Base-by-base conservation (phyloP, 495 filamentous ascomycete genomes). In the Trichoderma erinaceum region DNA sequence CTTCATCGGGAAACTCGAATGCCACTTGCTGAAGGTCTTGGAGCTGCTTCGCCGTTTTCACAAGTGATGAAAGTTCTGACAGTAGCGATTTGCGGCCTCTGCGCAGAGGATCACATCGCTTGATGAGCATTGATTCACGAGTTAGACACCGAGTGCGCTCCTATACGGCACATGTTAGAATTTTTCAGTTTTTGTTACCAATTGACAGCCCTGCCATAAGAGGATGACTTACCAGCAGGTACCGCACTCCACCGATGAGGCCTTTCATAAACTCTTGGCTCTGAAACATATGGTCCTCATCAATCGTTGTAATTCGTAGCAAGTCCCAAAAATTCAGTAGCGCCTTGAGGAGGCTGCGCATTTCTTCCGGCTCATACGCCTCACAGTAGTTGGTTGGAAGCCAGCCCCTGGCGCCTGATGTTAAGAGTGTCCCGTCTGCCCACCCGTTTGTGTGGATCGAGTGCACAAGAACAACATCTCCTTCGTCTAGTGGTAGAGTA, bases 371-470 rank as follows among this genome's bases (percentile, higher is more conserved):
- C 70, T 97, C 91, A 75, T 97, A 99, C 13, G 91, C 85, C 75
- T 97, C 92, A 81, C 96, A 99, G 76, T 98, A 98, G 76, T 99
- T 99, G 4, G 96, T 98, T 38, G 96, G 96, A 68, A 99, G 81
- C 96, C 96, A 99, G 68, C 96, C 96, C 72, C 96, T 86, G 67
- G 89, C 89, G 21, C 94, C 95, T 15, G 92, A 90, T 66, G 90
- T 85, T 66, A 99, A 78, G 58, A 97, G 82, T n/a, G 96, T 99
- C 50, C 96, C 96, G 77, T 99, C 96, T 50, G 95, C 96, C 96
- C 96, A 99, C 72, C 96, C 96, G 81, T 97, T 99, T 64, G 92
- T 92, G 79, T 99, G 96, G 71, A 99, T 90, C 16, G 95, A 97
- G 77, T 99, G 96, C 43, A 99, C 88, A 67, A 99, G 78, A 65